Conservation (phyloP, 345 rosid species). For the Dipteronia sinensis region DNA sequence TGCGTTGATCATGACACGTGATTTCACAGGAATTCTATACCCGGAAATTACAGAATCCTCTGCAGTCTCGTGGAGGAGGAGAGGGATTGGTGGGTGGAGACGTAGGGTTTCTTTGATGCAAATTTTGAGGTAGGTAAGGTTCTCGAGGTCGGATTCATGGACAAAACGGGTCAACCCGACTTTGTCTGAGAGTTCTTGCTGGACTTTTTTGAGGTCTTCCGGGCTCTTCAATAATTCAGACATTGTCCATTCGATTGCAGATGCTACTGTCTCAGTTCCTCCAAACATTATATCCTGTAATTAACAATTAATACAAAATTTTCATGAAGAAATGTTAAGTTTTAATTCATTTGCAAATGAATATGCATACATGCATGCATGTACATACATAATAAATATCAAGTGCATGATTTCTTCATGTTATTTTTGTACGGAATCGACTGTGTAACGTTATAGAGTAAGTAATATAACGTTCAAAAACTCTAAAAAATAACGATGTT, state of each 20-base stretch:
- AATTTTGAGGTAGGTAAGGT: slow-evolving; percentile 47
- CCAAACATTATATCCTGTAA: slow-evolving; percentile 56
- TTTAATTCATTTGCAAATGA: too few species aligned
- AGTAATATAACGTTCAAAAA: too few species aligned
- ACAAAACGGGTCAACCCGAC: slow-evolving; percentile 55
- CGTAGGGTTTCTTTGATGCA: slow-evolving; percentile 73
- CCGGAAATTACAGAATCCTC: slow-evolving; percentile 56
- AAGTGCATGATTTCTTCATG: too few species aligned
- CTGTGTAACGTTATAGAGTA: too few species aligned
- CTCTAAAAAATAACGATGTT: too few species aligned
- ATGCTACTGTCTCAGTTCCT: slow-evolving; percentile 82
- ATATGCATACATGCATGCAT: too few species aligned
- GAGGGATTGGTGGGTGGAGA: slow-evolving; percentile 84
- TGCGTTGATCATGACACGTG: slow-evolving; percentile 68
- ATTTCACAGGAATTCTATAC: slow-evolving; percentile 50
- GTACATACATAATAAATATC: too few species aligned
- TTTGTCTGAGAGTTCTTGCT: slow-evolving; percentile 57
- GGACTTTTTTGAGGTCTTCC: slow-evolving; percentile 48
- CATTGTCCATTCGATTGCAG: slow-evolving; percentile 80
- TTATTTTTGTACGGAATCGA: too few species aligned
- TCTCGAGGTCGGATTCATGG: slow-evolving; percentile 62
- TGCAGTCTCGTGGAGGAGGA: slow-evolving; percentile 70
- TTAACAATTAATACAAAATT: not conserved
- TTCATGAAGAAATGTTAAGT: too few species aligned
- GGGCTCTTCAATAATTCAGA: slow-evolving; percentile 69